Percentiles rank a stretch among this genome's conserved stretches.
phyloP scores from a whole-genome alignment of 164 flowering plant genomes.

The Nymphaea thermarum region DNA sequence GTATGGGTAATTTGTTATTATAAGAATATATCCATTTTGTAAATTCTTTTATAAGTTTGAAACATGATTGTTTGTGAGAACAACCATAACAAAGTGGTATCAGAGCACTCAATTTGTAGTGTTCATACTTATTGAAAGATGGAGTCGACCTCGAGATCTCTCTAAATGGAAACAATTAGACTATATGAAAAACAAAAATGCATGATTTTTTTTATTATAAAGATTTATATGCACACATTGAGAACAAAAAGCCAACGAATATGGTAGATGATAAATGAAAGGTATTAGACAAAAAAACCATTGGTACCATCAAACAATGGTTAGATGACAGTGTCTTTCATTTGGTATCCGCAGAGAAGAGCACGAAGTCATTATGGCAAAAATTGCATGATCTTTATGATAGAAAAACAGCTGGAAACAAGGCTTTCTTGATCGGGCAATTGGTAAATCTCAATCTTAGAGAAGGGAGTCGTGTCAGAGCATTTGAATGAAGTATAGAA shows the following conservation, averaged over 20 bases:
- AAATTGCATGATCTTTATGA: neutral
- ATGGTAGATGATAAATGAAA: neutral
- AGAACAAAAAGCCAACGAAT: neutral
- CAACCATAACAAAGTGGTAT: too few relatives aligned
- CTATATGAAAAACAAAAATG: conserved; percentile 3
- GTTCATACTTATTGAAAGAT: too few relatives aligned
- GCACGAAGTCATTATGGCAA: neutral
- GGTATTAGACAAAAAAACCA: neutral
- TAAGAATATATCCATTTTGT: too few relatives aligned
- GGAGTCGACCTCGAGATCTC: too few relatives aligned
- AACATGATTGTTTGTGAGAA: too few relatives aligned
- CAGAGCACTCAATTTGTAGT: too few relatives aligned
- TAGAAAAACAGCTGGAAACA: neutral
- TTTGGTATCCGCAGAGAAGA: neutral
- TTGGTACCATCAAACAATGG: neutral
- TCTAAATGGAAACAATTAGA: neutral
- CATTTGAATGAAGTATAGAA: neutral
- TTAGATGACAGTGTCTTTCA: neutral
- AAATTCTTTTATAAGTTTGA: too few relatives aligned
- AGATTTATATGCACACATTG: neutral
- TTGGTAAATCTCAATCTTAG: neutral
- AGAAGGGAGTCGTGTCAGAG: neutral
- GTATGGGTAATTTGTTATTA: too few relatives aligned
- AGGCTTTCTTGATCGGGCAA: neutral
- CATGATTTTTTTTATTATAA: conserved; percentile 1